Percentiles rank a stretch among this genome's conserved stretches.
These are phyloP conservation scores for Fusarium dlaminii DNA, from an alignment of 2,329 filamentous ascomycete species.

Conservation along the genomic window DNA sequence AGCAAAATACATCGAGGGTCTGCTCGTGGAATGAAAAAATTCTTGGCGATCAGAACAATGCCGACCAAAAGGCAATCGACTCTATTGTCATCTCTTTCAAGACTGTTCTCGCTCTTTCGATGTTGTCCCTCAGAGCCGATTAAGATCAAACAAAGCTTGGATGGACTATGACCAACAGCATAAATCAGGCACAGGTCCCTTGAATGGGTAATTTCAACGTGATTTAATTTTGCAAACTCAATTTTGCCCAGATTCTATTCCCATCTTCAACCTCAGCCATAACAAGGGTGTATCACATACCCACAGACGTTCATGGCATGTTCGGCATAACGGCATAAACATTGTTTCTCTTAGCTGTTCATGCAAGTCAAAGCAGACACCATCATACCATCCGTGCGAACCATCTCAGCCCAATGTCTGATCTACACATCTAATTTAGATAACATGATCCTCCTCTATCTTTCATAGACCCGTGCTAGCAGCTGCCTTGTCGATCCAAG, in stretches of 20 bases:
- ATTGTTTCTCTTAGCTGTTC: conserved; percentile 1
- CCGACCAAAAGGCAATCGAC: not conserved
- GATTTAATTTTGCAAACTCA: not conserved
- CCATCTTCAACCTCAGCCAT: not conserved
- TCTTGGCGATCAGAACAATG: conserved; percentile 14
- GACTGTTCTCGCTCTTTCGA: not conserved
- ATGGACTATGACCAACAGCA: not conserved
- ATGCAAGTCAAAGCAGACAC: conserved; percentile 7
- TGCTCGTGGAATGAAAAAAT: not conserved
- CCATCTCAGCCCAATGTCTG: not conserved
- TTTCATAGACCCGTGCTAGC: not conserved
- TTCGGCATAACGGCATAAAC: not conserved
- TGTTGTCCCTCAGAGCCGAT: not conserved
- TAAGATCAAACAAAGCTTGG: not conserved
- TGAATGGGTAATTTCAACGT: not conserved
- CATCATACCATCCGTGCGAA: not conserved
- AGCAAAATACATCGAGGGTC: not conserved
- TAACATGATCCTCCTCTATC: not conserved
- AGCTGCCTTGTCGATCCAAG: conserved; percentile 1
- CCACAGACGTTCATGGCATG: not conserved
- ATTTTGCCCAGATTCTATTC: not conserved
- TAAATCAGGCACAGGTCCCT: not conserved
- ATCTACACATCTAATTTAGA: not conserved
- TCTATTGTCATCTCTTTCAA: conserved; percentile 1
- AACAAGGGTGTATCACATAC: not conserved